Evolutionary conservation across 2,329 filamentous ascomycete genomes (phyloP), one percentile per base, ranked within the genome.

Genomic region (Cladorrhinum sp.): DNA sequence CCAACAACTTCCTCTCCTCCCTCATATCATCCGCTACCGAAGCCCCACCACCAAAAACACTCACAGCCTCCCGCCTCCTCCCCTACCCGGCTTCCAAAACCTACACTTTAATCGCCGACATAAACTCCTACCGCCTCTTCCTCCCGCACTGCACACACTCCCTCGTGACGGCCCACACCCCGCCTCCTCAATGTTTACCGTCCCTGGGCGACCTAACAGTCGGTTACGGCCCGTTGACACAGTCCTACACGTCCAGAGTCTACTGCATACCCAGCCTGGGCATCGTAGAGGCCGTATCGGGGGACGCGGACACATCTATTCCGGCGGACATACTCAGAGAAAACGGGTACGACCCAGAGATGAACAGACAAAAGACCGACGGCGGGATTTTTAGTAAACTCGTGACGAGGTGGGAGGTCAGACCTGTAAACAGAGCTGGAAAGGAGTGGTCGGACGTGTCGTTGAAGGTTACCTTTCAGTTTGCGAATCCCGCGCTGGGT

Each of bases 71-170:
- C 20, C 89, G 92, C 63, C 89, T 82, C 3, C 87, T 98, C 13
- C 89, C 90, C 13, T 96, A 96, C 79, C 77, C 87, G 0, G 79
- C 86, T 29, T 70, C 75, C 3, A 79, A 85, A 1, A 86, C 99
- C 67, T 99, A 95, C 84, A 80, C 81, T 66, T 83, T 97, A 58
- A 93, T 99, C 74, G 87, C 92, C 76, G 92, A 97, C 75, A 87
- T 99, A 65, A 85, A 91, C 74, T 86, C 85, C 64, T 99, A 99
- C 83, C 79, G 83, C 38, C 74, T 80, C 66, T 99, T 98, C 80
- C 85, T 99, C n/a, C 95, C 95, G 10, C 97, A 96, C 82, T 96
- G 93, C 77, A 83, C 85, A 49, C 80, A 80, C 50, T 93, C 90
- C 38, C 83, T 81, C 62, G 92, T 98, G 45, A 96, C 51, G 1